Base-by-base conservation (phyloP, 139 green algal genomes). In the Tetradesmus lagerheimii region DNA sequence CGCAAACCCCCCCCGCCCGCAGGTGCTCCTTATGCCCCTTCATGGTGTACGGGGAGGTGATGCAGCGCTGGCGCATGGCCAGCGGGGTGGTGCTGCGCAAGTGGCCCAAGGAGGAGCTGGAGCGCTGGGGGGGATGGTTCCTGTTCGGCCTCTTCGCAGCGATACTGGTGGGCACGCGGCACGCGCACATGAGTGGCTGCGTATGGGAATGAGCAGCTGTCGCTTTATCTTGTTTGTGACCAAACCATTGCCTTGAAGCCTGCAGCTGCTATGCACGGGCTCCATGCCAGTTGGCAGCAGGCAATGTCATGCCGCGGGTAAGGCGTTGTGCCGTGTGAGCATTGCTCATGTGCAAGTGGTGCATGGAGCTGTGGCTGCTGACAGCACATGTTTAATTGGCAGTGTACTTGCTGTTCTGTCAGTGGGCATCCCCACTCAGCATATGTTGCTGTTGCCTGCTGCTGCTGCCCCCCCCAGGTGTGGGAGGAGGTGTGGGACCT, bases 81-180 rank as follows among this genome's bases (percentile, higher is more conserved):
- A 57, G 29, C 9, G 95, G 94, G 1, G 94, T 93, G 4, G 74
- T 90, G 83, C 92, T 98, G 85, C 80, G 91, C 31, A 97, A 96
- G 91, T 98, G 96, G 96, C 96, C 96, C 15, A 57, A 77, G 12
- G 89, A 94, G 23, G 64, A 83, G 57, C 38, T 92, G 23, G 93
- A 95, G 83, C 39, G 84, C 37, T 96, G 85, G 39, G 96, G 96
- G 6, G 89, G 92, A 16, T 94, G 93, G 93, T 97, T 98, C 89
- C 89, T 98, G 91, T 94, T 94, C 71, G 74, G 74, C 35, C 93
- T 98, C 35, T 98, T 98, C 91, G 93, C 93, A 1, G 96, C 47
- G 81, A 98, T 98, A 85, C 93, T 98, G 80, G 92, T 97, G 67
- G n/a, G n/a, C n/a, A n/a, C n/a, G n/a, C n/a, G n/a, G n/a, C n/a